phyloP scores from a whole-genome alignment of 1,139 yeast species.

The Candida frijolesensis region DNA sequence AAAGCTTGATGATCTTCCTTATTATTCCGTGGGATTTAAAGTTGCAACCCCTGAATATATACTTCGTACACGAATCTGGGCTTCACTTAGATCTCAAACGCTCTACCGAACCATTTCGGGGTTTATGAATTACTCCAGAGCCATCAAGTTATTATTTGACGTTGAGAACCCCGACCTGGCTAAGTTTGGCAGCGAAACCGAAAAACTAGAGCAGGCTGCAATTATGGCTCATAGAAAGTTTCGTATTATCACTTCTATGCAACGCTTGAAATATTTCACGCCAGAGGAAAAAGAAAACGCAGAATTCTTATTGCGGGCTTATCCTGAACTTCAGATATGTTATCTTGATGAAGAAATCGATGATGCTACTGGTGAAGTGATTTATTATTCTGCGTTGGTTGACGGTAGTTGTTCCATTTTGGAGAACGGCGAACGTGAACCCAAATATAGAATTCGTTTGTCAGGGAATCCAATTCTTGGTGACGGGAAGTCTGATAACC shows the following conservation, averaged over 20 bases:
- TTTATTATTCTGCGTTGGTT: slow-evolving; percentile 38
- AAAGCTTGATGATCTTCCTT: slow-evolving; percentile 42
- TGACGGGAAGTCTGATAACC: slow-evolving; percentile 61
- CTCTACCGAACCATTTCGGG: slow-evolving; percentile 57
- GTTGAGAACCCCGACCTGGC: slow-evolving; percentile 36
- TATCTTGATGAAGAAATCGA: slow-evolving; percentile 41
- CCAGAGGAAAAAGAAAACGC: slow-evolving; percentile 40
- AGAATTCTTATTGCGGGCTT: slow-evolving; percentile 42
- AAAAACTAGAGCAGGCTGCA: slow-evolving; percentile 39
- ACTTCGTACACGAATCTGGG: slow-evolving; percentile 58
- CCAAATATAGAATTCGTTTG: slow-evolving; percentile 46
- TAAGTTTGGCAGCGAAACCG: slow-evolving; percentile 25
- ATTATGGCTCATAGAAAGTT: slow-evolving; percentile 48
- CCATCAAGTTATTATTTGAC: slow-evolving; percentile 50
- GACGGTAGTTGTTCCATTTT: slow-evolving; percentile 48
- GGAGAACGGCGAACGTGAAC: slow-evolving; percentile 36
- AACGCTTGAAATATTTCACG: slow-evolving; percentile 38
- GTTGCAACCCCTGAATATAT: slow-evolving; percentile 56
- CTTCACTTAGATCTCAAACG: slow-evolving; percentile 58
- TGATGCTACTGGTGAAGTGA: slow-evolving; percentile 23
- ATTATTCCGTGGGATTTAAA: slow-evolving; percentile 54
- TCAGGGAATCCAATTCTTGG: slow-evolving; percentile 60
- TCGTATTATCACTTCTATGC: slow-evolving; percentile 47
- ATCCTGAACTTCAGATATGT: slow-evolving; percentile 48
- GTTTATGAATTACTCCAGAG: slow-evolving; percentile 58